Evolutionary conservation across 805 yeast genomes (phyloP).

Genomic region (Candida maris): DNA sequence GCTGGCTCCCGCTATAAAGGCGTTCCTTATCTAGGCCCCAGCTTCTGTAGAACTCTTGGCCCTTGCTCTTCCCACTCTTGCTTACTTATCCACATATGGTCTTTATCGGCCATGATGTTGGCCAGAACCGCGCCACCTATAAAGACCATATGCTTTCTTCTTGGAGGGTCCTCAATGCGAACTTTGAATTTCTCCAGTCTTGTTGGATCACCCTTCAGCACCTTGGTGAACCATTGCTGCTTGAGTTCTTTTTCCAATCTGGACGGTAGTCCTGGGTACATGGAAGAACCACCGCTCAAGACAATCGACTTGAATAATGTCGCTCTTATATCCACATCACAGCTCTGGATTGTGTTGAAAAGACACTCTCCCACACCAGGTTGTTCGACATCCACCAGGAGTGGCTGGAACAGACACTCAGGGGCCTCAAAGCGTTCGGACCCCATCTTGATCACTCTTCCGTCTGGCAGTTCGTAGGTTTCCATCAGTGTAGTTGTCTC

Average conservation of each 20-base stretch:
- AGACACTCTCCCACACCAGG: slow-evolving; percentile 94
- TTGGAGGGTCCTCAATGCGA: slow-evolving; percentile 96
- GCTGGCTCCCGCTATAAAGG: no score
- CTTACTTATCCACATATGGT: slow-evolving; percentile 95
- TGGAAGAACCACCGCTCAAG: slow-evolving; percentile 94
- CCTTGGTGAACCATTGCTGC: slow-evolving; percentile 91
- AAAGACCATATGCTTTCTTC: slow-evolving; percentile 98
- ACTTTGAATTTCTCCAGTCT: slow-evolving; percentile 91
- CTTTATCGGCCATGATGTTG: slow-evolving; percentile 96
- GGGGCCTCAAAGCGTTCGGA: slow-evolving; percentile 96
- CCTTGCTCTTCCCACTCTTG: slow-evolving; percentile 99
- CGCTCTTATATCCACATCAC: slow-evolving; percentile 90
- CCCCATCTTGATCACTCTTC: slow-evolving; percentile 89
- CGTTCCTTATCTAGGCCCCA: slow-evolving; percentile 75
- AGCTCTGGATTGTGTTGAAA: slow-evolving; percentile 89
- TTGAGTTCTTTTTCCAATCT: slow-evolving; percentile 93
- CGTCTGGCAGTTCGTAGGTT: slow-evolving; percentile 92
- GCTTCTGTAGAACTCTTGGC: slow-evolving; percentile 73
- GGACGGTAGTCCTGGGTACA: slow-evolving; percentile 98
- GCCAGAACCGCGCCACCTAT: slow-evolving; percentile 98
- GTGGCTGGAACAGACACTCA: slow-evolving; percentile 95
- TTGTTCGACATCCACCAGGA: slow-evolving; percentile 90
- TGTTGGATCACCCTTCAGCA: slow-evolving; percentile 80
- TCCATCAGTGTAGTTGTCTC: slow-evolving; percentile 96
- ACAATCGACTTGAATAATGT: slow-evolving; percentile 89